Conservation (phyloP, 208 protist genomes). For the Trypanosoma mega region DNA sequence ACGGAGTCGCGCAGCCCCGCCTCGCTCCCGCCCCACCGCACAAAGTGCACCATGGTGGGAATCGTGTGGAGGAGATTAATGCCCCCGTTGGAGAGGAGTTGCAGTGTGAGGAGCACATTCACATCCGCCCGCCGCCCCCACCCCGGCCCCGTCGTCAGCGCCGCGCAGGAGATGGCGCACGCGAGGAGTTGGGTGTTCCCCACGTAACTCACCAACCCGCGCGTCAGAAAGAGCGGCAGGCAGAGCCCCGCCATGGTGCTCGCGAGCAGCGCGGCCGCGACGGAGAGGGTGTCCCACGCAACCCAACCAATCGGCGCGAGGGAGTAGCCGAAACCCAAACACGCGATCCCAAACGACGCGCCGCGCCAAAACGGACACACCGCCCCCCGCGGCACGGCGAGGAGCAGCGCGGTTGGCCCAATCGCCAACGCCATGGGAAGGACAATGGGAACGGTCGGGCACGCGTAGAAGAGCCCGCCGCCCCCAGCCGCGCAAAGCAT, state of each 20-base stretch:
- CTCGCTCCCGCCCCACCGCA: constrained; percentile 38
- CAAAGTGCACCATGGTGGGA: constrained; percentile 56
- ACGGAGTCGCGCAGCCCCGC: constrained; percentile 28
- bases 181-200: constrained; percentile 74
- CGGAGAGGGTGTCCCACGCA: constrained; percentile 58
- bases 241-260: constrained; percentile 76
- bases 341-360: constrained; percentile 40
- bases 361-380: constrained; percentile 41
- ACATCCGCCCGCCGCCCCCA: constrained; percentile 42
- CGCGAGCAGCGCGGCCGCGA: constrained; percentile 44
- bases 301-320: constrained; percentile 79
- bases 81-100: constrained; percentile 57
- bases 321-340: constrained; percentile 57
- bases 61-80: constrained; percentile 75
- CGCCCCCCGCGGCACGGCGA: constrained; percentile 39
- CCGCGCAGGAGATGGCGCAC: constrained; percentile 44
- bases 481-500: constrained; percentile 49
- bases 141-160: constrained; percentile 42
- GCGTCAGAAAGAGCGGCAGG: constrained; percentile 75
- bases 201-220: constrained; percentile 83
- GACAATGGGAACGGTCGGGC: constrained; percentile 53
- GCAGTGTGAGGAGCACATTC: constrained; percentile 73
- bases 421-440: constrained; percentile 49
- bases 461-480: constrained; percentile 40
- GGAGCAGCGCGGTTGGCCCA: constrained; percentile 38